phyloP scores from a whole-genome alignment of 2,329 filamentous ascomycete species.

The Septoria petroselini region DNA sequence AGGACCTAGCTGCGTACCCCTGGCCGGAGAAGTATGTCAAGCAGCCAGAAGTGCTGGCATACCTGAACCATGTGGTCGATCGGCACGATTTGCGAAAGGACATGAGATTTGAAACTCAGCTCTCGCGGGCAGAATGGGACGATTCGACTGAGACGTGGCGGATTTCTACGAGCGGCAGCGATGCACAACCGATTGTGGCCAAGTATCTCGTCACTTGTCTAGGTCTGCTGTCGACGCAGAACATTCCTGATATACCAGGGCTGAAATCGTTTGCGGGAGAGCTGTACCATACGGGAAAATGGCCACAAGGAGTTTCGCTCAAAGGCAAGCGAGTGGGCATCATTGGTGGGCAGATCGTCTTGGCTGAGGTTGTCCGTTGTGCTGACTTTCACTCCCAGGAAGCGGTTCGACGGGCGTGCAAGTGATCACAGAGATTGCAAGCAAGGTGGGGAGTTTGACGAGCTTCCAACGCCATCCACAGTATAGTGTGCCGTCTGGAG shows the following conservation, averaged over 20 bases:
- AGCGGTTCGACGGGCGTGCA: slow-evolving; percentile 46
- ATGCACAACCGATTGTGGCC: slow-evolving; percentile 7
- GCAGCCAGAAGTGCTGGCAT: slow-evolving; percentile 40
- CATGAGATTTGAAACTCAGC: slow-evolving; percentile 26
- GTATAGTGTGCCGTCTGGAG: slow-evolving; percentile 38
- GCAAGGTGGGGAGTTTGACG: slow-evolving; percentile 31
- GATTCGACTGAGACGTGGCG: slow-evolving; percentile 14
- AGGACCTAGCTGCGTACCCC: slow-evolving; percentile 37
- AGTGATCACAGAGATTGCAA: slow-evolving; percentile 35
- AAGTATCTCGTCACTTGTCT: slow-evolving; percentile 42
- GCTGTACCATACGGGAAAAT: slow-evolving; percentile 43
- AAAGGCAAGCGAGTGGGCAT: slow-evolving; percentile 41
- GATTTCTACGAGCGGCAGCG: slow-evolving; percentile 9
- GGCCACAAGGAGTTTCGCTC: slow-evolving; percentile 35
- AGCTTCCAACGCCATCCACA: slow-evolving; percentile 42
- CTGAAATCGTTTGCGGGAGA: slow-evolving; percentile 42
- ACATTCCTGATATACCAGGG: slow-evolving; percentile 40
- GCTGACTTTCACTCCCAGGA: slow-evolving; percentile 25
- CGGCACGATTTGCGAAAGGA: slow-evolving; percentile 22
- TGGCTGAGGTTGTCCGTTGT: too few relatives aligned
- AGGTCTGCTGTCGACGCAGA: slow-evolving; percentile 40
- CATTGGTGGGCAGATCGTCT: slow-evolving; percentile 25
- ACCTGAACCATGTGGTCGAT: slow-evolving; percentile 23
- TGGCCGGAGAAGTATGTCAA: slow-evolving; percentile 45
- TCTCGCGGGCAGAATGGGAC: slow-evolving; percentile 29